These are phyloP conservation scores for Endocalyx cinctus DNA, from an alignment of 2,329 filamentous ascomycete species.

Conservation along the genomic window DNA sequence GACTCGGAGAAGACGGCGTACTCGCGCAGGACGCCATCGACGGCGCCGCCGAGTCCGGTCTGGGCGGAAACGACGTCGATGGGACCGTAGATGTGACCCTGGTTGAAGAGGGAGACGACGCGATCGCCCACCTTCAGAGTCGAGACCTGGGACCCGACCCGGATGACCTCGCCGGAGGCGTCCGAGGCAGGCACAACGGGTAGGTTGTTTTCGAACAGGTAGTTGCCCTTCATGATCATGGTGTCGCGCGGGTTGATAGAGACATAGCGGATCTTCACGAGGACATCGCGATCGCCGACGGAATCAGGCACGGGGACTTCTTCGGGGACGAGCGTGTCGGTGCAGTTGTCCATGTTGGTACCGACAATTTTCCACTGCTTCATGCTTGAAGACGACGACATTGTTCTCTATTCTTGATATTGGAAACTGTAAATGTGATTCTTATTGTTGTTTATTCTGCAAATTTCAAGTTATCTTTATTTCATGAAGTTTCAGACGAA, in stretches of 20 bases:
- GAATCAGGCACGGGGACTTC: slow-evolving; percentile 51
- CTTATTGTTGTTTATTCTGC: too few relatives aligned
- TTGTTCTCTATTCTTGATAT: neutral
- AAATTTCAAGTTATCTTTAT: too few relatives aligned
- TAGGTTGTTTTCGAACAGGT: slow-evolving; percentile 37
- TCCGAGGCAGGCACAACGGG: slow-evolving; percentile 48
- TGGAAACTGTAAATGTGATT: too few relatives aligned
- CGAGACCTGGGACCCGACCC: slow-evolving; percentile 44
- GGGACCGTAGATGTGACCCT: slow-evolving; percentile 44
- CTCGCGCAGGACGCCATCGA: slow-evolving; percentile 65
- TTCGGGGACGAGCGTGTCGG: slow-evolving; percentile 53
- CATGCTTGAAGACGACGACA: slow-evolving; percentile 33
- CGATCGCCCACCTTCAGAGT: slow-evolving; percentile 48
- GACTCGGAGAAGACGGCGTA: slow-evolving; percentile 64
- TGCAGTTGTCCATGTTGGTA: slow-evolving; percentile 49
- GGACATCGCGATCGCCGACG: slow-evolving; percentile 66
- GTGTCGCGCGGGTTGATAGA: slow-evolving; percentile 54
- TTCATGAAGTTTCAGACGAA: too few relatives aligned
- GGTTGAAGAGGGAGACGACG: slow-evolving; percentile 59
- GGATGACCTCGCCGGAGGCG: slow-evolving; percentile 49
- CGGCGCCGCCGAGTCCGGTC: slow-evolving; percentile 62
- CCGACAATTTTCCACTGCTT: slow-evolving; percentile 54
- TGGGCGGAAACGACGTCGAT: slow-evolving; percentile 27
- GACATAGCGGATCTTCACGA: slow-evolving; percentile 58
- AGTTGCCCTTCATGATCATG: slow-evolving; percentile 43